Evolutionary conservation across 108 stramenopile genomes (phyloP), one percentile per base, ranked within the genome.

Genomic region (Skeletonema marinoi): DNA sequence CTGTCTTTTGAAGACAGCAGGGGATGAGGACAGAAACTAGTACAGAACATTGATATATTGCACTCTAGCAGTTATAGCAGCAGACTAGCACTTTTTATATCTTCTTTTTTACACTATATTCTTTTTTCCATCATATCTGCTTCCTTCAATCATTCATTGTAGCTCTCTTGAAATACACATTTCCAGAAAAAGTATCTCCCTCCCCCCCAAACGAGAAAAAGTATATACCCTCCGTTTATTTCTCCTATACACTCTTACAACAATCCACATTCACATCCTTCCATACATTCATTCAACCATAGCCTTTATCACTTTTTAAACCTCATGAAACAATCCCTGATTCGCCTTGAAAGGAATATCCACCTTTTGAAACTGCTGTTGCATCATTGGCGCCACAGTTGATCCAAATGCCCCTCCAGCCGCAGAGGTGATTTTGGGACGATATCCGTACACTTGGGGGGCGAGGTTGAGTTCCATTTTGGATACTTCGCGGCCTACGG

Each of bases 311-410:
- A 0, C 59, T 5, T 29, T 13, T 32, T 17, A 60, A 50, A 60
- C 2, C 38, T 75, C 65, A 38, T 67, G 59, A 59, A 75, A 75
- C 66, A 75, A 42, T 7, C 74, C 74, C 21, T 17, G 58, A 41
- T 67, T 75, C 39, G 74, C 39, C 74, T 75, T 67, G 39, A 75
- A 75, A 2, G 74, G 74, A 44, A 75, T 75, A 54, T 75, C 74
- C 25, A 75, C 74, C 11, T 59, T 36, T 12, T 50, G 46, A 65
- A 75, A 44, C 17, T 21, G 19, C 25, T 67, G 54, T 33, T 58
- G 56, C 44, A 46, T 46, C 58, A 36, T 66, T 29, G 14, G 56
- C 1, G 58, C 38, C 66, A 42, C n/a, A 11, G 66, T 60, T 4
- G 56, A 32, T 21, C 74, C 74, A 59, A 75, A 75, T 3, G 66